A percentile compares a stretch with the other conserved stretches of the same genome.
Conservation (phyloP, 139 green algal genomes). For the Auxenochlorella pyrenoidosa region DNA sequence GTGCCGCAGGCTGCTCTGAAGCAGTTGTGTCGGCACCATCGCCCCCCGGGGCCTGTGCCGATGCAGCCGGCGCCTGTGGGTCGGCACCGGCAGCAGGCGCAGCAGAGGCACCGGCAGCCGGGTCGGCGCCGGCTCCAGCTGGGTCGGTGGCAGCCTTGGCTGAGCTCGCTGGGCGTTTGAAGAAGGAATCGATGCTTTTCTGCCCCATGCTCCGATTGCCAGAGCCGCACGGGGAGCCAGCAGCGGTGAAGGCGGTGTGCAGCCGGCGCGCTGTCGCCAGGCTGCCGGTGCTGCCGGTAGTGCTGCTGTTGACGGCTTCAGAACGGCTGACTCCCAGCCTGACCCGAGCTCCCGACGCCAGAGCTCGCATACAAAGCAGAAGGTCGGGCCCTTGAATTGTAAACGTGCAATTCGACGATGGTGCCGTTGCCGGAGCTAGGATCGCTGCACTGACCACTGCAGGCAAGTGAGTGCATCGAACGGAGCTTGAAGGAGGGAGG, state of each 20-base stretch:
- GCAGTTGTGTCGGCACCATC: neutral
- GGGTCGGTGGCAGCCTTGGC: neutral
- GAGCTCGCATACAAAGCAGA: constrained; percentile 4
- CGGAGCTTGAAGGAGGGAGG: no score
- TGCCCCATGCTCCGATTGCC: constrained; percentile 16
- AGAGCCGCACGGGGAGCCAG: no score
- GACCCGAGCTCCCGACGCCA: neutral
- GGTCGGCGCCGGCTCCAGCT: neutral
- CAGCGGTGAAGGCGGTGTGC: neutral
- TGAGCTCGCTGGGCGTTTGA: neutral
- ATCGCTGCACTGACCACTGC: no score
- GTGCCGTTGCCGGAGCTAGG: no score
- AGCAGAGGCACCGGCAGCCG: neutral
- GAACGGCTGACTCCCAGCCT: neutral
- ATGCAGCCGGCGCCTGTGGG: neutral
- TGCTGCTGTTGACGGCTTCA: neutral
- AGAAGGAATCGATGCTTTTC: constrained; percentile 43
- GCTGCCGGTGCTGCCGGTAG: neutral
- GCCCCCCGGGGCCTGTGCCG: neutral
- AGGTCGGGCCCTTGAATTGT: neutral
- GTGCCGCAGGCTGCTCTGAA: neutral
- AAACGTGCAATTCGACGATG: no score
- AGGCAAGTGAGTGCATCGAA: no score
- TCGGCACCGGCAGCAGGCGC: neutral
- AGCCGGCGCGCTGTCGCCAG: neutral